These are phyloP conservation scores for Gorgonomyces haynaldii DNA, from an alignment of 192 early-diverging fungal species.

Conservation along the genomic window DNA sequence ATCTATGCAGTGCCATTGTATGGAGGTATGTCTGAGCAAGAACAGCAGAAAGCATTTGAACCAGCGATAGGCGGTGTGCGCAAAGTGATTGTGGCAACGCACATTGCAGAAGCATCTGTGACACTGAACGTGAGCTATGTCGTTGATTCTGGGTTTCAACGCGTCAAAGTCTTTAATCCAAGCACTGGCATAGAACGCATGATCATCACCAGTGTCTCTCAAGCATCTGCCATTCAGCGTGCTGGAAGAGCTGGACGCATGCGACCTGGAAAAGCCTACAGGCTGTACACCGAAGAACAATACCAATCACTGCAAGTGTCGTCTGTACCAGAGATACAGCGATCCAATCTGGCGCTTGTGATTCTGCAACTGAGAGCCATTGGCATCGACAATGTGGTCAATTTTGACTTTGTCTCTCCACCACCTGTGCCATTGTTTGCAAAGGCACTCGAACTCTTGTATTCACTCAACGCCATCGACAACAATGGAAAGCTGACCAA, in stretches of 20 bases:
- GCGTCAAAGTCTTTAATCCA: slow-evolving; percentile 48
- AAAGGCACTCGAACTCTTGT: slow-evolving; percentile 33
- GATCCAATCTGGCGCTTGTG: slow-evolving; percentile 30
- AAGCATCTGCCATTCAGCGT: slow-evolving; percentile 50
- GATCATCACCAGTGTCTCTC: slow-evolving; percentile 39
- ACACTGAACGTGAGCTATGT: slow-evolving; percentile 52
- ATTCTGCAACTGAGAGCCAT: slow-evolving; percentile 39
- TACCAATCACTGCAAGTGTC: slow-evolving; percentile 38
- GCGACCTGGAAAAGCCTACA: slow-evolving; percentile 43
- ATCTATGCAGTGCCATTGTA: slow-evolving; percentile 17
- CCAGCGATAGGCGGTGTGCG: slow-evolving; percentile 24
- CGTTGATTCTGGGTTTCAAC: slow-evolving; percentile 53
- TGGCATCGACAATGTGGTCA: slow-evolving; percentile 41
- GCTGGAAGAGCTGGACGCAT: slow-evolving; percentile 47
- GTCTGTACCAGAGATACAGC: slow-evolving; percentile 49
- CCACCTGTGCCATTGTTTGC: slow-evolving; percentile 31
- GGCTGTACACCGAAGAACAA: slow-evolving; percentile 41
- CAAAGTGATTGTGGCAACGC: slow-evolving; percentile 46
- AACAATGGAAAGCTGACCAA: slow-evolving; percentile 35
- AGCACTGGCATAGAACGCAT: slow-evolving; percentile 39
- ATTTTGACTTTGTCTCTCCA: slow-evolving; percentile 51
- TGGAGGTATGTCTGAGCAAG: slow-evolving; percentile 57
- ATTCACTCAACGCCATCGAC: slow-evolving; percentile 34
- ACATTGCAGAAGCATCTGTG: slow-evolving; percentile 51
- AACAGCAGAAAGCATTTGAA: slow-evolving; percentile 43